Base-by-base conservation (phyloP, 495 filamentous ascomycete species). In the Choiromyces venosus region DNA sequence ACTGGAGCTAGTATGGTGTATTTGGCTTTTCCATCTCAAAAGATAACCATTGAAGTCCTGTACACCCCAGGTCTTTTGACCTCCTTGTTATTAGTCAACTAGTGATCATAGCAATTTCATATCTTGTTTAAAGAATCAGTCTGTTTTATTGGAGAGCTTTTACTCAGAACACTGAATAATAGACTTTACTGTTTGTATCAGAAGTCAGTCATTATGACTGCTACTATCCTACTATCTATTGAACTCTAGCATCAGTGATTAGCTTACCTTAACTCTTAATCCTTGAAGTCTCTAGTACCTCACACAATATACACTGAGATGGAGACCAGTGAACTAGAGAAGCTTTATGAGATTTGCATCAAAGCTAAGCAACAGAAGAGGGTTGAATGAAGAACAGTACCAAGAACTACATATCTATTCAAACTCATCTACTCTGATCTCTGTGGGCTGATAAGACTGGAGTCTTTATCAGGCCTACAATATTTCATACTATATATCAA, bases 401-500 rank as follows among this genome's bases (percentile, higher is more conserved):
- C 37, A 6, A n/a, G 37, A 2, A 68, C 37, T 0, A 68, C 65
- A 14, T 2, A 0, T 0, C 73, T 65, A 1, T 37, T 71, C 0
- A 40, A 74, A 19, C 46, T 71, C 0, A 71, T 71, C 4, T 65
- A 74, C 14, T 71, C 61, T 0, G 69, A 74, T 14, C 35, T 71
- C 0, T 66, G 35, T 37, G 61, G 38, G 9, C 73, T 35, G 29
- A 46, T 67, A 21, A 65, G 52, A 18, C 5, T 29, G 21, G 18
- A 38, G 0, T 37, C 38, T 14, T 6, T 65, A 29, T 42, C 8
- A 19, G 39, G 42, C 4, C n/a, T 64, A 0, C 6, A 35, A 1
- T 74, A 74, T 10, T 74, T 66, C 1, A 67, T 67, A 0, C 61
- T 40, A 0, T 71, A 71, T 52, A 71, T 74, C 10, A 64, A 74